phyloP scores from a whole-genome alignment of 2,329 filamentous ascomycete species.

The Alternaria arborescens region DNA sequence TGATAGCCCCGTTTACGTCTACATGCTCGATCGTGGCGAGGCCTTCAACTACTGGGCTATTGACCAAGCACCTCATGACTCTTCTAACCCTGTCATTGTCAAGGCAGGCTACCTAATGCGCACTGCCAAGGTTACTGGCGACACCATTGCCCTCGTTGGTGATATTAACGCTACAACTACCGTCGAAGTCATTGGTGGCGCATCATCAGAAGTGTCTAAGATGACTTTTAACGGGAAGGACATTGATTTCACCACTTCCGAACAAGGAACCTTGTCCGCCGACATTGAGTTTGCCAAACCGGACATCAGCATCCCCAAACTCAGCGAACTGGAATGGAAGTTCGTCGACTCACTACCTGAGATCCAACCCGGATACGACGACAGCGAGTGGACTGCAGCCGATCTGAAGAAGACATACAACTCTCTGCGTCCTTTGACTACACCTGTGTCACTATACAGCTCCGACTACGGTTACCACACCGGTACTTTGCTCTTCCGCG shows the following conservation, averaged over 20 bases:
- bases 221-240: constrained; percentile 69
- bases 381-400: constrained; percentile 71
- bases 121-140: constrained; percentile 64
- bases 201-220: constrained; percentile 60
- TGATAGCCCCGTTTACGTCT: constrained; percentile 59
- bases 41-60: constrained; percentile 76
- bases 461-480: constrained; percentile 79
- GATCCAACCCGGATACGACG: constrained; percentile 69
- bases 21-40: constrained; percentile 68
- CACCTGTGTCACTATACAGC: constrained; percentile 70
- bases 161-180: constrained; percentile 76
- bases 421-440: constrained; percentile 63
- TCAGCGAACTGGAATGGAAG: constrained; percentile 71
- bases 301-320: constrained; percentile 63
- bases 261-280: constrained; percentile 60
- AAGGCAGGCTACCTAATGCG: constrained; percentile 72
- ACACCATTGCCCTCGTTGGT: constrained; percentile 69
- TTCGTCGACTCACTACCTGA: constrained; percentile 77
- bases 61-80: constrained; percentile 52
- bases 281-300: constrained; percentile 62
- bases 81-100: constrained; percentile 61
- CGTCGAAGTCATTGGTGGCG: constrained; percentile 73
- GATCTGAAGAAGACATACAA: constrained; percentile 69
- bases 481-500: constrained; percentile 74
- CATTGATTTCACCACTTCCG: constrained; percentile 51